phyloP scores from a whole-genome alignment of 2,329 filamentous ascomycete genomes.

The Plectosphaerella plurivora region DNA sequence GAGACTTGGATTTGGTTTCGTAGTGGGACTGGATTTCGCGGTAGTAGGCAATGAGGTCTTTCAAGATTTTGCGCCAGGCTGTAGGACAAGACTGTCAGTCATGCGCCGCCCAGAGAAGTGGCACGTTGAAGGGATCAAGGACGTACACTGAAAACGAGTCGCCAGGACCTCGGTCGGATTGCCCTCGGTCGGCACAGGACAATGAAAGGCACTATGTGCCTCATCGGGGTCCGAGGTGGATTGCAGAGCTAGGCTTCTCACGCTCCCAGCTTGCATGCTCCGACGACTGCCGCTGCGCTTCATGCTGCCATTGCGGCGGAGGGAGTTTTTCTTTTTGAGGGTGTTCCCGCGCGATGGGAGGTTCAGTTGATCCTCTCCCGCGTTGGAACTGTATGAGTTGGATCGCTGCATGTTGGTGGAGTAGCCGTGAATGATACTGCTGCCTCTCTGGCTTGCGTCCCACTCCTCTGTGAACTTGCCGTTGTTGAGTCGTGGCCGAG shows the following conservation, averaged over 20 bases:
- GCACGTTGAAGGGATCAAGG: background rate
- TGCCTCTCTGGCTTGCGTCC: constrained; percentile 63
- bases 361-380: constrained; percentile 37
- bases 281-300: constrained; percentile 75
- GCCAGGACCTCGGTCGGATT: constrained; percentile 85
- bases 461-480: constrained; percentile 67
- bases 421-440: constrained; percentile 55
- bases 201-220: constrained; percentile 79
- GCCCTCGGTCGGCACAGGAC: constrained; percentile 81
- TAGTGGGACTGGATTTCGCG: constrained; percentile 87
- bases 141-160: constrained; percentile 80
- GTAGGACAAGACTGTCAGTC: constrained; percentile 6
- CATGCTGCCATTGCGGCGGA: constrained; percentile 69
- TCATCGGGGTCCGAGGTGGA: constrained; percentile 64
- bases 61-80: constrained; percentile 95
- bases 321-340: constrained; percentile 80
- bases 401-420: constrained; percentile 51
- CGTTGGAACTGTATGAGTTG: constrained; percentile 50
- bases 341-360: constrained; percentile 58
- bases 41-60: constrained; percentile 91
- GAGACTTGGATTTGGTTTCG: constrained; percentile 76
- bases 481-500: constrained; percentile 8
- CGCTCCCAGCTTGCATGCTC: constrained; percentile 81
- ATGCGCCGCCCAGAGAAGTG: background rate
- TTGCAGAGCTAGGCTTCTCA: constrained; percentile 72